phyloP scores from a whole-genome alignment of 2,329 filamentous ascomycete species.

The Zelopaecilomyces penicillatus region DNA sequence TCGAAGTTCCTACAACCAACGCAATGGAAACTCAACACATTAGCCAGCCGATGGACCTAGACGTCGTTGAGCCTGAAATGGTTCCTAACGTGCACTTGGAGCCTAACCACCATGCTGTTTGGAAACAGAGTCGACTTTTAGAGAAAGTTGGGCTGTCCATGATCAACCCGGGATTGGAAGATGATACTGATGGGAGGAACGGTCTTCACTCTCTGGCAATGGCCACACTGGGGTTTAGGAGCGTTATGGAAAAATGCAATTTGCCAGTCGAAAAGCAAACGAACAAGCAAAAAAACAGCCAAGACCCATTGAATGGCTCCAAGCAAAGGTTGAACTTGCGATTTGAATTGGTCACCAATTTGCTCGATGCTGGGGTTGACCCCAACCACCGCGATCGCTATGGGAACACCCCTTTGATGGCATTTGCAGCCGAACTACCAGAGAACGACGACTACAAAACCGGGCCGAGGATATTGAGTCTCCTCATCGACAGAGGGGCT shows the following conservation, averaged over 20 bases:
- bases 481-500: constrained; percentile 35
- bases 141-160: constrained; percentile 12
- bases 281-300: constrained; percentile 12
- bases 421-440: constrained; percentile 41
- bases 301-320: constrained; percentile 26
- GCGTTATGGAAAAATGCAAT: constrained; percentile 25
- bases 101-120: constrained; percentile 5
- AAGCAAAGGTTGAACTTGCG: constrained; percentile 21
- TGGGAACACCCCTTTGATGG: constrained; percentile 48
- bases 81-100: constrained; percentile 2
- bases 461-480: constrained; percentile 36
- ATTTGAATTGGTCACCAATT: constrained; percentile 14
- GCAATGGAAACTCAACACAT: too few species aligned
- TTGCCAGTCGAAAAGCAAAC: constrained; percentile 3
- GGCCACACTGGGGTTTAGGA: constrained; percentile 35
- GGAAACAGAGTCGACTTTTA: constrained; percentile 16
- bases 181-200: constrained; percentile 39
- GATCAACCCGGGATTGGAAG: constrained; percentile 15
- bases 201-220: constrained; percentile 51
- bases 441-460: constrained; percentile 42
- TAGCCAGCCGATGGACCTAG: constrained; percentile 5
- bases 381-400: constrained; percentile 43
- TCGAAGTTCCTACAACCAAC: too few species aligned
- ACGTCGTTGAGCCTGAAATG: constrained; percentile 5
- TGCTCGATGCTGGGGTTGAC: constrained; percentile 34